Percentiles rank a stretch among this genome's conserved stretches.
phyloP scores from a whole-genome alignment of 208 protist species.

The Spongospora subterranea region DNA sequence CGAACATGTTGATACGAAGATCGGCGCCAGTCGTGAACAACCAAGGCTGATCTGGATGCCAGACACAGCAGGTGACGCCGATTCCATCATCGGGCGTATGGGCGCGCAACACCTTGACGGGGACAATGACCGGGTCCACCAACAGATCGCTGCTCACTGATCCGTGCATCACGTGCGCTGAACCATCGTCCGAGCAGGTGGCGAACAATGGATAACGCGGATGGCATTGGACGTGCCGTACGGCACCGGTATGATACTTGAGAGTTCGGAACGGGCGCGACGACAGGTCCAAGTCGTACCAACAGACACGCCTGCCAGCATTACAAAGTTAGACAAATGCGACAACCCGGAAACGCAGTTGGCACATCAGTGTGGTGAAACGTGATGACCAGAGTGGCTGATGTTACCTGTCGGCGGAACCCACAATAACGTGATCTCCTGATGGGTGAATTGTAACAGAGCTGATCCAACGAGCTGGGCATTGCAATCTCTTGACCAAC shows the following conservation, averaged over 20 bases:
- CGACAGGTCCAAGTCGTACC: conserved; percentile 98
- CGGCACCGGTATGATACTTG: conserved; percentile 64
- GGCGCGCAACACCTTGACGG: conserved; percentile 96
- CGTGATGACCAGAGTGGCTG: too few species aligned
- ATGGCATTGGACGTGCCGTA: conserved; percentile 68
- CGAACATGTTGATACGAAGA: conserved; percentile 64
- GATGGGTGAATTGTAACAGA: conserved; percentile 85
- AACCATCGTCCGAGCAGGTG: conserved; percentile 90
- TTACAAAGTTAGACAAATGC: not conserved
- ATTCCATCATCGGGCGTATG: conserved; percentile 73
- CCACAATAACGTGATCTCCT: conserved; percentile 93
- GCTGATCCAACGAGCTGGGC: conserved; percentile 87
- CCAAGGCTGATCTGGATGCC: conserved; percentile 98
- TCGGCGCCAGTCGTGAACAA: conserved; percentile 96
- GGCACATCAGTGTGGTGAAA: not conserved
- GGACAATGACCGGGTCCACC: conserved; percentile 97
- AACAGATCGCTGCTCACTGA: conserved; percentile 92
- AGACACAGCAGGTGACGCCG: conserved; percentile 85
- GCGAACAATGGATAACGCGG: conserved; percentile 91
- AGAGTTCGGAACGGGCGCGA: conserved; percentile 92
- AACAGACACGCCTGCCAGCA: conserved; percentile 77
- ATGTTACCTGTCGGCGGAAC: conserved; percentile 79
- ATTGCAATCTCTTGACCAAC: conserved; percentile 92
- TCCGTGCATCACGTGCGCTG: conserved; percentile 78
- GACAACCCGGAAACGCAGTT: not conserved